phyloP scores from a whole-genome alignment of 2,329 filamentous ascomycete genomes.

The Allantophomopsis cytisporea region DNA sequence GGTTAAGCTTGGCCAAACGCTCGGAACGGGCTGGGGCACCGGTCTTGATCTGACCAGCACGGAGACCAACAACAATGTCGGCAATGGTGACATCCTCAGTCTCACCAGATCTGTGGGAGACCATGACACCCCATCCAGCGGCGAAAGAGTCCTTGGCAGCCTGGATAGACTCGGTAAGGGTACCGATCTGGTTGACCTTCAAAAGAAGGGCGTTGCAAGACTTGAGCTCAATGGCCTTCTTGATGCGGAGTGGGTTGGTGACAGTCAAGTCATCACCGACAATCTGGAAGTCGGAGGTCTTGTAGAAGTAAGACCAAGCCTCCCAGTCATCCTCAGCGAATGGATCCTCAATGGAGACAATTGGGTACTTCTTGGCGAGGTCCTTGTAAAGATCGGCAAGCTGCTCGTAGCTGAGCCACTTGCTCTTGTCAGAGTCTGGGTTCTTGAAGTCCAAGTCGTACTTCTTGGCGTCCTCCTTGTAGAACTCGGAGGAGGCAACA shows the following conservation, averaged over 20 bases:
- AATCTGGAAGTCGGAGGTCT: conserved; percentile 96
- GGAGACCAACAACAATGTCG: conserved; percentile 93
- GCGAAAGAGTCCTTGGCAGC: conserved; percentile 97
- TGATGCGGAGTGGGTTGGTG: conserved; percentile 97
- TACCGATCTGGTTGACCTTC: conserved; percentile 99
- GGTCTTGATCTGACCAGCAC: conserved; percentile 97
- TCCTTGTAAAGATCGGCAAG: conserved; percentile 84
- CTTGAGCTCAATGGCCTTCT: conserved; percentile 99
- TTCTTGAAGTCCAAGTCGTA: conserved; percentile 99
- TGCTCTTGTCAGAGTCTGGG: conserved; percentile 85
- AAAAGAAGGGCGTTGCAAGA: conserved; percentile 95
- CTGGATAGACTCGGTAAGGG: conserved; percentile 96
- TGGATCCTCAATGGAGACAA: conserved; percentile 96
- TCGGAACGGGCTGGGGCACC: conserved; percentile 93
- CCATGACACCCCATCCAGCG: conserved; percentile 97
- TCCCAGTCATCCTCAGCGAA: conserved; percentile 99
- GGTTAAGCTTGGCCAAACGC: conserved; percentile 99
- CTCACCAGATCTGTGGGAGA: conserved; percentile 97
- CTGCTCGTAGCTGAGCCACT: conserved; percentile 99
- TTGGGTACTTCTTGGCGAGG: conserved; percentile 89
- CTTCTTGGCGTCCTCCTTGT: conserved; percentile 95
- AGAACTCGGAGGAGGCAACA: conserved; percentile 98
- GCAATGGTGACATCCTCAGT: conserved; percentile 99
- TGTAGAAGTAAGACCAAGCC: conserved; percentile 99
- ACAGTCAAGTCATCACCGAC: conserved; percentile 98